Conservation (phyloP, 2,329 filamentous ascomycete species). For the Dothiorella sarmentorum region DNA sequence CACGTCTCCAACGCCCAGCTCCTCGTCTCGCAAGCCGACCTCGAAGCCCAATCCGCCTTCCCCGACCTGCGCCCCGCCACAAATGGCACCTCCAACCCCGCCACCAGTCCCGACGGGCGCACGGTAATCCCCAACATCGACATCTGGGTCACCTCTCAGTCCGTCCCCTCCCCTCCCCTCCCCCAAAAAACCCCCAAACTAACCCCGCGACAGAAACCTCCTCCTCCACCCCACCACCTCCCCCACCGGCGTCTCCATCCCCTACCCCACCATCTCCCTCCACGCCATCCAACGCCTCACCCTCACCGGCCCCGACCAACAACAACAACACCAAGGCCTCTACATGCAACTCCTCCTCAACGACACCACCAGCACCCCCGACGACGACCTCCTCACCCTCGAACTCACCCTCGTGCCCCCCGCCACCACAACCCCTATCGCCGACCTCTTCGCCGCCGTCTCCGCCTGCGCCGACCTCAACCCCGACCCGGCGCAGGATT, state of each 20-base stretch:
- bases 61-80: not conserved
- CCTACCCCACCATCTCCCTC: constrained; percentile 71
- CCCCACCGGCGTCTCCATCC: constrained; percentile 62
- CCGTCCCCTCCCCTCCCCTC: constrained; percentile 6
- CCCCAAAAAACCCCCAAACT: constrained; percentile 18
- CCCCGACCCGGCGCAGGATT: constrained; percentile 62
- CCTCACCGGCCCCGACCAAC: not conserved
- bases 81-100: constrained; percentile 13
- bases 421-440: constrained; percentile 30
- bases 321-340: constrained; percentile 23
- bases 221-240: constrained; percentile 60
- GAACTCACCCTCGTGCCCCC: constrained; percentile 65
- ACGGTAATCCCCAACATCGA: constrained; percentile 37
- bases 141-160: constrained; percentile 49
- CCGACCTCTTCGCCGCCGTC: constrained; percentile 64
- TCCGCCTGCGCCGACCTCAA: constrained; percentile 73
- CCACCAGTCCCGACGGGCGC: constrained; percentile 22
- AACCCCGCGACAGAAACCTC: constrained; percentile 47
- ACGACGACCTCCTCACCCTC: constrained; percentile 61
- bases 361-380: constrained; percentile 54
- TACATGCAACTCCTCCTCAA: constrained; percentile 43
- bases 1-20: constrained; percentile 57
- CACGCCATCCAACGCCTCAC: constrained; percentile 66
- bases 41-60: constrained; percentile 43
- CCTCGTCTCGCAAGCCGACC: constrained; percentile 55